These are phyloP conservation scores for Penicillium canariense DNA, from an alignment of 495 filamentous ascomycete species.

Conservation along the genomic window DNA sequence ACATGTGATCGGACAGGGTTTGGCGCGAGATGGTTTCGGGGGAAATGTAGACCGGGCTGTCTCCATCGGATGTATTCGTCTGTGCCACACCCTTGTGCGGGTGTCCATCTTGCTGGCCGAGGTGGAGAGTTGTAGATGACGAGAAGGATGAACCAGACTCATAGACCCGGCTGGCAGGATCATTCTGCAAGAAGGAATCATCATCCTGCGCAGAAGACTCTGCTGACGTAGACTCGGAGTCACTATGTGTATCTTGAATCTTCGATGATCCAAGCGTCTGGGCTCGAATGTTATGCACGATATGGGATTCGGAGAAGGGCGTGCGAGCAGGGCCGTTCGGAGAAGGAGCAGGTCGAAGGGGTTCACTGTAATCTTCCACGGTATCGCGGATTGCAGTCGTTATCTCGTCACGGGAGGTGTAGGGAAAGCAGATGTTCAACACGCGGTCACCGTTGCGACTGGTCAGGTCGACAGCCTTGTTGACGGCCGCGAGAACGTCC, in stretches of 20 bases:
- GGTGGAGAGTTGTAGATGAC: slow-evolving; percentile 53
- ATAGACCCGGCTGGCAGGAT: slow-evolving; percentile 39
- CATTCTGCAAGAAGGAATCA: slow-evolving; percentile 28
- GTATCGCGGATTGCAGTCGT: slow-evolving; percentile 86
- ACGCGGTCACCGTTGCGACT: slow-evolving; percentile 77
- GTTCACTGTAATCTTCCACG: slow-evolving; percentile 75
- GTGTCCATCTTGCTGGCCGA: slow-evolving; percentile 34
- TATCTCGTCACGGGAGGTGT: slow-evolving; percentile 94
- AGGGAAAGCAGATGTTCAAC: slow-evolving; percentile 95
- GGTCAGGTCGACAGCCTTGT: slow-evolving; percentile 78
- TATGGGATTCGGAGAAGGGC: slow-evolving; percentile 81
- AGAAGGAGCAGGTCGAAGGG: slow-evolving; percentile 44
- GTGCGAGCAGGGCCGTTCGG: slow-evolving; percentile 46
- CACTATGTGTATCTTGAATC: slow-evolving; percentile 34
- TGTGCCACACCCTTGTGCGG: slow-evolving; percentile 26
- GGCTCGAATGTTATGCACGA: slow-evolving; percentile 74
- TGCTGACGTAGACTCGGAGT: slow-evolving; percentile 36
- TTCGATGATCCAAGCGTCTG: slow-evolving; percentile 47
- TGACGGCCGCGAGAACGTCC: slow-evolving; percentile 84
- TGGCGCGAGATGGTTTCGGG: slow-evolving; percentile 83
- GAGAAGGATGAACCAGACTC: slow-evolving; percentile 56
- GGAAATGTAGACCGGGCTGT: slow-evolving; percentile 46
- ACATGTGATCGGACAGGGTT: slow-evolving; percentile 75
- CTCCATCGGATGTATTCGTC: slow-evolving; percentile 19
- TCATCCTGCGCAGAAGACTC: slow-evolving; percentile 36